These are phyloP conservation scores for Backusella tuberculispora DNA, from an alignment of 192 early-diverging fungal species.

Conservation along the genomic window DNA sequence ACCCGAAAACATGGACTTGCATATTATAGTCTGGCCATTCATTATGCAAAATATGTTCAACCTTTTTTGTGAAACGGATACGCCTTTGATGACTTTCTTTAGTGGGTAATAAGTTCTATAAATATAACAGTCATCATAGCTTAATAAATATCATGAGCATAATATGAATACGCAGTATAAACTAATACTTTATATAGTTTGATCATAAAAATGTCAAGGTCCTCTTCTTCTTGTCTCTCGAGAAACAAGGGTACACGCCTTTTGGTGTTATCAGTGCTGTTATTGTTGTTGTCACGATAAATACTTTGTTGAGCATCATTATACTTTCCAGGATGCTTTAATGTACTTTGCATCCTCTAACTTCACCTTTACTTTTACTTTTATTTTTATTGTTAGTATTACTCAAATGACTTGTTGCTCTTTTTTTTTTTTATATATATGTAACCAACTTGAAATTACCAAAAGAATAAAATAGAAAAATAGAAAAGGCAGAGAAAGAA, in stretches of 20 bases:
- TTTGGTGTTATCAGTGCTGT: neutral
- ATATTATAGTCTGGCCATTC: slow-evolving; percentile 86
- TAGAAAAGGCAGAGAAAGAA: neutral
- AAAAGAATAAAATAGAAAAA: neutral
- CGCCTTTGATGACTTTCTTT: slow-evolving; percentile 68
- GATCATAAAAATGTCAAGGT: neutral
- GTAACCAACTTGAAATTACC: too few species aligned
- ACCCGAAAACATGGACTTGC: slow-evolving; percentile 87
- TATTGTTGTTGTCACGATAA: neutral
- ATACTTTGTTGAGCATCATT: neutral
- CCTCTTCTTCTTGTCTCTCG: slow-evolving; percentile 1
- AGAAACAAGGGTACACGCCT: neutral
- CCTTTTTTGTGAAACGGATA: slow-evolving; percentile 75
- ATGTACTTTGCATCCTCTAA: slow-evolving; percentile 13
- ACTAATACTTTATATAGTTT: neutral
- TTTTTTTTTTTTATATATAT: too few species aligned
- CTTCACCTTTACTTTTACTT: neutral
- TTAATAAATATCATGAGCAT: too few species aligned
- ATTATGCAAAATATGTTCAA: slow-evolving; percentile 72
- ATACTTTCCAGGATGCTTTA: neutral
- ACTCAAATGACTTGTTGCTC: neutral
- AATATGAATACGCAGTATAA: too few species aligned
- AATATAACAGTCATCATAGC: slow-evolving; percentile 5
- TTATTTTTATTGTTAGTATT: neutral
- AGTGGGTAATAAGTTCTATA: slow-evolving; percentile 61